Base-by-base conservation (phyloP, 148 eudicot species). In the Chenopodium suecicum region DNA sequence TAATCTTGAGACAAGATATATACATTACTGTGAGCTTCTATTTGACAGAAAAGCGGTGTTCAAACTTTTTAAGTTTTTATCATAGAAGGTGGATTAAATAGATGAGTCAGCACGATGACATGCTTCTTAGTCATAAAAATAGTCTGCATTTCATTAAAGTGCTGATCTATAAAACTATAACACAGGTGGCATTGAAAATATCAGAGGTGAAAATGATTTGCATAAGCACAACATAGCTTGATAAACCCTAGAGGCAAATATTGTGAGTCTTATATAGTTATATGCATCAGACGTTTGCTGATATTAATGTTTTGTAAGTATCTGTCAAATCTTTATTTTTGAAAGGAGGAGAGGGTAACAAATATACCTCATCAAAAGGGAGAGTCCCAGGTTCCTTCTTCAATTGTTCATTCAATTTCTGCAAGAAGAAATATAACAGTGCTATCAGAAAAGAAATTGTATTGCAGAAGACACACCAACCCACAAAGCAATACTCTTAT, bases 361-460 rank as follows among this genome's bases (percentile, higher is more conserved):
- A 54, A 27, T 37, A 50, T 87, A 96, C 99, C 99, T 96, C 95
- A n/a, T 94, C 91, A 79, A 94, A 96, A 14, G 95, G 97, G 78
- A 90, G 98, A 83, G 97, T 88, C 29, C 89, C 95, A 29, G 98
- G 97, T 19, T 91, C 86, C 68, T 71, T 81, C 85, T 88, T 82
- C 82, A 96, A 78, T n/a, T 92, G 95, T 78, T 92, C 90, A 81
- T 96, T 94, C 85, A 96, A 82, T 80, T 82, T 88, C 98, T 96
- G 95, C n/a, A n/a, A 69, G 29, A 83, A 81, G 65, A 63, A 81
- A 78, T 65, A 73, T 2, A 3, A 76, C 2, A 73, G 29, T 3
- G 65, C 50, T 1, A 1, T 63, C 20, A 65, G 25, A 37, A 0
- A 34, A 10, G 82, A 34, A 37, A 37, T 16, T n/a, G 4, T 31